These are phyloP conservation scores for Cladosporium oxysporum DNA, from an alignment of 2,329 filamentous ascomycete species.

Conservation along the genomic window DNA sequence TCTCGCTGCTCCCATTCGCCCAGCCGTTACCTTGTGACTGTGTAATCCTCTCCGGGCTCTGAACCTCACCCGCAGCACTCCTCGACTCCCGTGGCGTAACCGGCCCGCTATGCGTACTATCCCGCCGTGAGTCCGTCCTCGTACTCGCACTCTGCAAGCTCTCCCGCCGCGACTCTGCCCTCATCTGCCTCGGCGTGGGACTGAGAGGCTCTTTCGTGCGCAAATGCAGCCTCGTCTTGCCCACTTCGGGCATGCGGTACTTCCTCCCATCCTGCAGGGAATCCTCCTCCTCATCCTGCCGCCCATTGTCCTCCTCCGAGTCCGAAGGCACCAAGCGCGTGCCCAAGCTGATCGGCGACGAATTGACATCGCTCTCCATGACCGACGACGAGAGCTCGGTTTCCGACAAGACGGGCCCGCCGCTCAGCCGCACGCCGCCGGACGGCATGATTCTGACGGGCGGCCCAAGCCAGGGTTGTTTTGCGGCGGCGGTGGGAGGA, in stretches of 20 bases:
- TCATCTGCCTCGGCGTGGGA: conserved; percentile 27
- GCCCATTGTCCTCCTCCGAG: conserved; percentile 51
- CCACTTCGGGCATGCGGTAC: conserved; percentile 71
- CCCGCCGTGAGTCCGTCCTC: conserved; percentile 1
- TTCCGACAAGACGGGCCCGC: conserved; percentile 40
- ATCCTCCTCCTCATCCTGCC: conserved; percentile 32
- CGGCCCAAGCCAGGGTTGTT: conserved; percentile 65
- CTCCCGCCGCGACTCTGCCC: conserved; percentile 1
- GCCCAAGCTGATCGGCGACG: conserved; percentile 54
- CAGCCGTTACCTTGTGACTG: conserved; percentile 5
- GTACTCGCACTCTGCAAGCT: conserved; percentile 14
- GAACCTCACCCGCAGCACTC: conserved; percentile 36
- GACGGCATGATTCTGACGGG: conserved; percentile 28
- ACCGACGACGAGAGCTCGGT: conserved; percentile 33
- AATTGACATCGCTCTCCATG: conserved; percentile 47
- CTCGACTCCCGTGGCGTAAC: conserved; percentile 1
- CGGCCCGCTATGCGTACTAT: conserved; percentile 8
- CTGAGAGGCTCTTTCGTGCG: conserved; percentile 36
- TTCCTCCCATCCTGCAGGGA: conserved; percentile 68
- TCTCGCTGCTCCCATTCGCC: conserved; percentile 26
- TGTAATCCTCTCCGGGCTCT: conserved; percentile 32
- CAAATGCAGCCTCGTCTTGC: conserved; percentile 54
- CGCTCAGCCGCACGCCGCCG: conserved; percentile 35
- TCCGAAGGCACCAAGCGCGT: conserved; percentile 55
- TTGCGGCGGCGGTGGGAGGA: conserved; percentile 49